Percentiles rank a stretch among this genome's conserved stretches.
Evolutionary conservation across 2,329 filamentous ascomycete species (phyloP).

Genomic region (Phyllachora maydis): DNA sequence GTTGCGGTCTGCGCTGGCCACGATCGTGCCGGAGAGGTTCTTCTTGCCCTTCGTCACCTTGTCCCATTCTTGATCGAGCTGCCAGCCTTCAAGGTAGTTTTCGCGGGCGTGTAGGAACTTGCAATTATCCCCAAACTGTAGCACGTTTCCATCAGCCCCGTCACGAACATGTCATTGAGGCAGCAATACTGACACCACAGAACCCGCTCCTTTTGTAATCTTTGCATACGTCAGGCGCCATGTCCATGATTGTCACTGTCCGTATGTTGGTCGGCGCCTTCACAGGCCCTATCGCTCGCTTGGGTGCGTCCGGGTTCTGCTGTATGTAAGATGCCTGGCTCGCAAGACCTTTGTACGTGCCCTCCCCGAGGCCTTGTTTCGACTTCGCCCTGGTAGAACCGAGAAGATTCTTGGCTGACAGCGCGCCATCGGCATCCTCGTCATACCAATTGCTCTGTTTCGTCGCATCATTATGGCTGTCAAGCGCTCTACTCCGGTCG

Average conservation of each 20-base stretch:
- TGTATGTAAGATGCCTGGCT: slow-evolving; percentile 57
- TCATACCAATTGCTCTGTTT: slow-evolving; percentile 83
- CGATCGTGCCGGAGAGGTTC: slow-evolving; percentile 34
- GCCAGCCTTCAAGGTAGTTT: slow-evolving; percentile 83
- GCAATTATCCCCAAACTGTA: slow-evolving; percentile 32
- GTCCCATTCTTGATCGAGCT: slow-evolving; percentile 90
- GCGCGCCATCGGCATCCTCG: slow-evolving; percentile 34
- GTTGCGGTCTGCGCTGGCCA: slow-evolving; percentile 35
- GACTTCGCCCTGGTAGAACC: slow-evolving; percentile 27
- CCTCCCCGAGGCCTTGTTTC: slow-evolving; percentile 23
- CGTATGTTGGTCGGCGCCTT: slow-evolving; percentile 81
- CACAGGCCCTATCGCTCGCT: slow-evolving; percentile 57
- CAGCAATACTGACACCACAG: slow-evolving; percentile 52
- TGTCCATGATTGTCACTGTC: slow-evolving; percentile 79
- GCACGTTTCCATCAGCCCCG: too few species aligned
- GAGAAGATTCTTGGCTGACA: slow-evolving; percentile 31
- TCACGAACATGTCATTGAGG: too few species aligned
- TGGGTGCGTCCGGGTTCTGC: slow-evolving; percentile 57
- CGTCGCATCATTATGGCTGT: slow-evolving; percentile 63
- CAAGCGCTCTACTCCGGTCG: slow-evolving; percentile 31
- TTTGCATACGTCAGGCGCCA: slow-evolving; percentile 84
- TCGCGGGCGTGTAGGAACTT: slow-evolving; percentile 62
- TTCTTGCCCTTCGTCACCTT: slow-evolving; percentile 54
- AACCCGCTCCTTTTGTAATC: slow-evolving; percentile 41
- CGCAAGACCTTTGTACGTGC: slow-evolving; percentile 58